Conservation (phyloP, 2,329 filamentous ascomycete species). For the Trichoderma pleuroti region DNA sequence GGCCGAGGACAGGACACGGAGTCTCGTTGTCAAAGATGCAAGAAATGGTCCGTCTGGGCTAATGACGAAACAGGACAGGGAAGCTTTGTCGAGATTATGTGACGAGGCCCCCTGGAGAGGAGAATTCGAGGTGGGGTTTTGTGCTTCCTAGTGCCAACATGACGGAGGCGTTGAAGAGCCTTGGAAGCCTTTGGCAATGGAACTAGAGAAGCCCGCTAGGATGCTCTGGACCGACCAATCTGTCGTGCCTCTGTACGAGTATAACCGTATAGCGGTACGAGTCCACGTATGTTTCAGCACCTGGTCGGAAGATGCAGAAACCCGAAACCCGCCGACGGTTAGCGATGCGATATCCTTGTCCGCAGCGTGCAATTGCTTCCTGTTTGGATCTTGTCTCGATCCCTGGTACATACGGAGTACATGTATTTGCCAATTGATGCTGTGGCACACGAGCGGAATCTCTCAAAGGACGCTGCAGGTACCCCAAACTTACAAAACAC, state of each 20-base stretch:
- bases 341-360: not conserved
- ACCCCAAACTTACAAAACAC: not conserved
- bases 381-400: not conserved
- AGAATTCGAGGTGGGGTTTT: constrained; percentile 8
- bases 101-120: constrained; percentile 5
- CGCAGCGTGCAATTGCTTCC: not conserved
- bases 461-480: not conserved
- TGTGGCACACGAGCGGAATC: not conserved
- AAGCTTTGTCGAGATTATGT: constrained; percentile 18
- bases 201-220: not conserved
- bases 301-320: not conserved
- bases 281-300: not conserved
- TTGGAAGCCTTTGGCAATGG: not conserved
- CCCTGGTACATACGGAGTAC: not conserved
- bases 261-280: not conserved
- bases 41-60: constrained; percentile 4
- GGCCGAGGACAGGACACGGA: constrained; percentile 5
- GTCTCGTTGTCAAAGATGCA: not conserved
- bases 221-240: not conserved
- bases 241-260: not conserved
- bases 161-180: not conserved
- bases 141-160: not conserved
- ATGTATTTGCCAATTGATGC: not conserved
- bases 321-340: not conserved
- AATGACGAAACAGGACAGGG: constrained; percentile 15